Percentiles rank a stretch among this genome's conserved stretches.
Conservation (phyloP, 2,329 filamentous ascomycete genomes). For the Fonsecaea pedrosoi region DNA sequence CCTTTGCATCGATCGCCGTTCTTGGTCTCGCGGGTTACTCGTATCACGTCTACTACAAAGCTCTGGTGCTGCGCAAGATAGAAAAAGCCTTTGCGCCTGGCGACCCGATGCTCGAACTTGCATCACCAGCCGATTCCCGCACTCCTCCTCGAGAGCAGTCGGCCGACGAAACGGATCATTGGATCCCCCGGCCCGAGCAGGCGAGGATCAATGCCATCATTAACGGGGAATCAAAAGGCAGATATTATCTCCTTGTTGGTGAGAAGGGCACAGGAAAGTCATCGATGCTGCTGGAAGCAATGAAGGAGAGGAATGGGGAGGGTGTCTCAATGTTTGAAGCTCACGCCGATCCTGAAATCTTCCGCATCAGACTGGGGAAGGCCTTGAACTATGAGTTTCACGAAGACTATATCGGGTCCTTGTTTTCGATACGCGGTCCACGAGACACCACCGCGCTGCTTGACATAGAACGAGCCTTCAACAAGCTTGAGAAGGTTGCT, state of each 20-base stretch:
- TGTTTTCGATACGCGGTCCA: slow-evolving; percentile 93
- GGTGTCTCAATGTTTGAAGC: slow-evolving; percentile 95
- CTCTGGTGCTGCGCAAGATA: slow-evolving; percentile 90
- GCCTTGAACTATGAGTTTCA: slow-evolving; percentile 96
- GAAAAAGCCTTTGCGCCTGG: slow-evolving; percentile 88
- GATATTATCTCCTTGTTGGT: slow-evolving; percentile 90
- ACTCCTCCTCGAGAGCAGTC: slow-evolving; percentile 17
- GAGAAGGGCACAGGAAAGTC: slow-evolving; percentile 98
- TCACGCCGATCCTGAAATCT: slow-evolving; percentile 92
- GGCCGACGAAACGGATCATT: slow-evolving; percentile 52
- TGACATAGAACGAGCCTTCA: slow-evolving; percentile 95
- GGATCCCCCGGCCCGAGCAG: slow-evolving; percentile 87
- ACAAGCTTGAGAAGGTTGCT: slow-evolving; percentile 97
- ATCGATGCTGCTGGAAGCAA: slow-evolving; percentile 93
- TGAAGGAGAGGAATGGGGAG: slow-evolving; percentile 89
- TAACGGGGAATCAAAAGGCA: slow-evolving; percentile 72
- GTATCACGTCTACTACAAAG: slow-evolving; percentile 87
- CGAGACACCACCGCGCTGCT: slow-evolving; percentile 89
- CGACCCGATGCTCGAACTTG: slow-evolving; percentile 84
- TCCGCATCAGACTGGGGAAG: slow-evolving; percentile 89
- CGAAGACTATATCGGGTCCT: slow-evolving; percentile 88
- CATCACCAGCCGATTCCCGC: slow-evolving; percentile 50
- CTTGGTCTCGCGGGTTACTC: slow-evolving; percentile 75
- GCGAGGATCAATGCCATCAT: slow-evolving; percentile 81
- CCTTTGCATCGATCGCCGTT: slow-evolving; percentile 75